Evolutionary conservation across 2,329 filamentous ascomycete species (phyloP).

Genomic region (Thielaviopsis punctulata): DNA sequence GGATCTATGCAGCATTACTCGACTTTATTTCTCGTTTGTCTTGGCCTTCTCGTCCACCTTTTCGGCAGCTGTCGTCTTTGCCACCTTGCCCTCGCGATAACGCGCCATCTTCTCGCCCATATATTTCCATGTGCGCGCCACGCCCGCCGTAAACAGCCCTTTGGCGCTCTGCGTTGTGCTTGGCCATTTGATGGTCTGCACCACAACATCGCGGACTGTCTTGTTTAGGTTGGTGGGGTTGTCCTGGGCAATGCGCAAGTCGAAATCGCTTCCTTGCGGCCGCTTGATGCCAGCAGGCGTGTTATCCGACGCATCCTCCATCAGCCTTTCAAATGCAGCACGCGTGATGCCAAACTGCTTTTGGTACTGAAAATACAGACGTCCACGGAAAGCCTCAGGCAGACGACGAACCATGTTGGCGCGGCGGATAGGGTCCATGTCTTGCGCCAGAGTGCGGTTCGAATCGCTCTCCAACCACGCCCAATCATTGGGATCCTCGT

Average conservation of each 20-base stretch:
- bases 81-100: constrained; percentile 30
- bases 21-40: neutral
- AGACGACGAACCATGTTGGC: constrained; percentile 93
- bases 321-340: constrained; percentile 69
- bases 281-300: constrained; percentile 50
- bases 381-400: constrained; percentile 70
- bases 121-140: constrained; percentile 55
- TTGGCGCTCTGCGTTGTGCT: constrained; percentile 79
- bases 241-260: constrained; percentile 63
- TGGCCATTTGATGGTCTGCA: constrained; percentile 81
- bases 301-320: constrained; percentile 58
- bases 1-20: neutral
- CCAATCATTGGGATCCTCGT: constrained; percentile 34
- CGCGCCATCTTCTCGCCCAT: constrained; percentile 65
- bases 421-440: constrained; percentile 80
- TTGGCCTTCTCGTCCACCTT: neutral
- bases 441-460: constrained; percentile 59
- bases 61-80: constrained; percentile 12
- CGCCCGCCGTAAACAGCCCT: constrained; percentile 61
- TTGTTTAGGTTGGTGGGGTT: constrained; percentile 47
- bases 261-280: constrained; percentile 68
- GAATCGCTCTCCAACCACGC: constrained; percentile 29
- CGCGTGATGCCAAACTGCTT: constrained; percentile 74
- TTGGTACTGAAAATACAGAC: constrained; percentile 89
- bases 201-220: constrained; percentile 60